phyloP scores from a whole-genome alignment of 495 filamentous ascomycete species.

The Aspergillus homomorphus region DNA sequence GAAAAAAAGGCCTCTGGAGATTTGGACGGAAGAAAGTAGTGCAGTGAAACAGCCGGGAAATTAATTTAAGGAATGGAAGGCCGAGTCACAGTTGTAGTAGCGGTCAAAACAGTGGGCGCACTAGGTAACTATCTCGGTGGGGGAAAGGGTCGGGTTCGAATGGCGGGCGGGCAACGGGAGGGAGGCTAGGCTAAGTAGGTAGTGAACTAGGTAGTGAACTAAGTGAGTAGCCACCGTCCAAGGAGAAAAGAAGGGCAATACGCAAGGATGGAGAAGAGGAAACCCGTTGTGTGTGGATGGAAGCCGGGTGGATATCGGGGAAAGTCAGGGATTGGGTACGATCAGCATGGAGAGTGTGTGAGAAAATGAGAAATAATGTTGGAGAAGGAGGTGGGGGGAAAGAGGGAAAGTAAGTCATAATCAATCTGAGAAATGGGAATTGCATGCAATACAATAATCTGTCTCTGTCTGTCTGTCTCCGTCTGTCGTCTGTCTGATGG shows the following conservation, averaged over 20 bases:
- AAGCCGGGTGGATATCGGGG: background rate
- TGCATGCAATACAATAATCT: slow-evolving; percentile 1
- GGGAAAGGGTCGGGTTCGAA: slow-evolving; percentile 13
- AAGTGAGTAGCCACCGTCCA: slow-evolving; percentile 12
- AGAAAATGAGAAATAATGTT: background rate
- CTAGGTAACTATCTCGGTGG: slow-evolving; percentile 18
- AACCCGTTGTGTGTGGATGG: background rate
- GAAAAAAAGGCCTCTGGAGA: slow-evolving; percentile 10
- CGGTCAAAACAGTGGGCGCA: slow-evolving; percentile 33
- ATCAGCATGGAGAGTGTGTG: background rate
- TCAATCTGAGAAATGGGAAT: background rate
- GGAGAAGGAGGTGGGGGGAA: background rate
- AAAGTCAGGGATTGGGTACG: slow-evolving; percentile 4
- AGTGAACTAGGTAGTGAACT: slow-evolving; percentile 1
- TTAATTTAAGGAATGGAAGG: slow-evolving; percentile 28
- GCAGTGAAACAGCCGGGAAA: slow-evolving; percentile 27
- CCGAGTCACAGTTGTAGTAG: slow-evolving; percentile 25
- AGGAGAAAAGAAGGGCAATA: background rate
- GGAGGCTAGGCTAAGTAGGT: slow-evolving; percentile 1
- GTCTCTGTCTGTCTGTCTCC: background rate
- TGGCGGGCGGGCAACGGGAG: slow-evolving; percentile 10
- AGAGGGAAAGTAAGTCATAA: background rate
- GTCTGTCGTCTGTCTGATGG: background rate
- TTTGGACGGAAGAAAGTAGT: slow-evolving; percentile 1
- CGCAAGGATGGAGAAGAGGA: background rate